phyloP scores from a whole-genome alignment of 202 grass and related monocot genomes.

The Elaeis oleifera region DNA sequence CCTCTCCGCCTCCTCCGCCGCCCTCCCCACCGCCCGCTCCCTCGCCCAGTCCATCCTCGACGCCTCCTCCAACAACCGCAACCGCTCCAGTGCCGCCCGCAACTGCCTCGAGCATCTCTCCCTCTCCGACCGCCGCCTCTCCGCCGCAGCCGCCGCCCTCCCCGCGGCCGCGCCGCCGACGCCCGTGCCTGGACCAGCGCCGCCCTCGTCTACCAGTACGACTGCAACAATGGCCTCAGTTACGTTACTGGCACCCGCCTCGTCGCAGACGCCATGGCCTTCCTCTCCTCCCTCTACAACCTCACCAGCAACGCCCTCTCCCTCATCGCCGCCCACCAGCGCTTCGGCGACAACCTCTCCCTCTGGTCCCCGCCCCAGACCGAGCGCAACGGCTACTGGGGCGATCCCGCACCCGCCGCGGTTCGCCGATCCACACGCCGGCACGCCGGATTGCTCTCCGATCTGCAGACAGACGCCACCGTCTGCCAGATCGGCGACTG shows the following conservation, averaged over 20 bases:
- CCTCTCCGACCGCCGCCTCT: constrained; percentile 15
- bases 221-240: constrained; percentile 30
- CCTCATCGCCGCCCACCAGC: constrained; percentile 46
- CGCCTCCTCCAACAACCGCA: background rate
- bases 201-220: constrained; percentile 13
- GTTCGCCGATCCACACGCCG: background rate
- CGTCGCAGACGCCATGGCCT: constrained; percentile 20
- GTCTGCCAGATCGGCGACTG: constrained; percentile 50
- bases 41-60: constrained; percentile 6
- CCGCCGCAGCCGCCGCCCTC: background rate
- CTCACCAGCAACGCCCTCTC: constrained; percentile 17
- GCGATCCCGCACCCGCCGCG: background rate
- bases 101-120: constrained; percentile 20
- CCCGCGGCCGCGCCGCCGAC: constrained; percentile 13
- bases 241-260: constrained; percentile 15
- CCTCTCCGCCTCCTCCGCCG: constrained; percentile 26
- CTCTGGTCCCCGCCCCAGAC: constrained; percentile 29
- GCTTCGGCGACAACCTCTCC: constrained; percentile 39
- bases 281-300: constrained; percentile 21
- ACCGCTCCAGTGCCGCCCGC: constrained; percentile 2
- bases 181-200: constrained; percentile 12
- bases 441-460: constrained; percentile 16
- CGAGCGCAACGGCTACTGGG: constrained; percentile 37
- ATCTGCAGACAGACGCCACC: constrained; percentile 32
- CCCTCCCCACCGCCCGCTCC: constrained; percentile 7